Evolutionary conservation across 2,329 filamentous ascomycete genomes (phyloP).

Genomic region (Ophiostoma tasmaniense): DNA sequence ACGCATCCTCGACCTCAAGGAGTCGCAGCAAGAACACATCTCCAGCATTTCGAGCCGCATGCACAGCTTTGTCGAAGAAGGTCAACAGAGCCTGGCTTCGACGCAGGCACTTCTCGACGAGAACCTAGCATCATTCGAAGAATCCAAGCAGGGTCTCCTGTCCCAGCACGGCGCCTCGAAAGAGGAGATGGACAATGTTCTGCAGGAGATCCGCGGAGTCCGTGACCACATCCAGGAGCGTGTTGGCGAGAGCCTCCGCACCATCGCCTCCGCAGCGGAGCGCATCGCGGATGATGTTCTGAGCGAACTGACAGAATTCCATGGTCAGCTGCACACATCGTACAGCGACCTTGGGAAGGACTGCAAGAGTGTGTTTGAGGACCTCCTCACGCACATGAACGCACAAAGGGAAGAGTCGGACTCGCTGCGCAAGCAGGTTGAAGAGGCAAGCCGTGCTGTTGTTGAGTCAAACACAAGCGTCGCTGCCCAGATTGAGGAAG

Average conservation of each 20-base stretch:
- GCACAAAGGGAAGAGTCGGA: conserved; percentile 71
- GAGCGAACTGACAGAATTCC: conserved; percentile 75
- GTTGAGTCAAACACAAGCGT: conserved; percentile 60
- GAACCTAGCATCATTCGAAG: conserved; percentile 58
- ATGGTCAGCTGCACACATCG: conserved; percentile 41
- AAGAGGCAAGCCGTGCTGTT: conserved; percentile 58
- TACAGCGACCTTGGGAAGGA: conserved; percentile 13
- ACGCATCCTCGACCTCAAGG: conserved; percentile 63
- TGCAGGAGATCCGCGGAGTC: conserved; percentile 86
- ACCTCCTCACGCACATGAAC: conserved; percentile 64
- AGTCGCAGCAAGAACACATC: conserved; percentile 64
- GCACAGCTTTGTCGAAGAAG: conserved; percentile 65
- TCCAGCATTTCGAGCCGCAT: conserved; percentile 61
- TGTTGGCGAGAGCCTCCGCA: conserved; percentile 75
- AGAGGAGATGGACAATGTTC: conserved; percentile 79
- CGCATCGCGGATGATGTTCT: conserved; percentile 85
- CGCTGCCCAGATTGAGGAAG: conserved; percentile 57
- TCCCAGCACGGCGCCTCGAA: conserved; percentile 61
- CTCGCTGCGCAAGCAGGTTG: conserved; percentile 61
- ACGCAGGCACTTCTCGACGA: conserved; percentile 64
- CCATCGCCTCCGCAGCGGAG: conserved; percentile 75
- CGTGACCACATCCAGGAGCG: conserved; percentile 80
- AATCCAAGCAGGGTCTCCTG: conserved; percentile 39
- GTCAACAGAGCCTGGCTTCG: conserved; percentile 60
- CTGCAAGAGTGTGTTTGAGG: conserved; percentile 58